phyloP scores from a whole-genome alignment of 352 stramenopile species.

The Hyaloperonospora brassicae region DNA sequence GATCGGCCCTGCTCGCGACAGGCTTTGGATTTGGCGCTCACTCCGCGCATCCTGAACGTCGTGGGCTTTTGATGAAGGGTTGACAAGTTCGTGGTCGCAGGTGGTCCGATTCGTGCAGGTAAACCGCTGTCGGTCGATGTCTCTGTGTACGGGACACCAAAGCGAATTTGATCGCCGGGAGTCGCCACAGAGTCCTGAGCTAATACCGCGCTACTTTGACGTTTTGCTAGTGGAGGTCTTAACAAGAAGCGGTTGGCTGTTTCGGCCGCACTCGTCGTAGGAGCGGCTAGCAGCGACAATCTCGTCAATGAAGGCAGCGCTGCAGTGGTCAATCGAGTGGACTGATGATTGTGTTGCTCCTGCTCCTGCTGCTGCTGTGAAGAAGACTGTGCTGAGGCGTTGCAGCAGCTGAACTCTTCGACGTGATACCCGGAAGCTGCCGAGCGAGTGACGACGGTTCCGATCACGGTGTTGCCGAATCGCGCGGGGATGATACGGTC shows the following conservation, averaged over 20 bases:
- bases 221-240: background rate
- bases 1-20: slow-evolving; percentile 47
- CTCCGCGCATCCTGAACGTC: slow-evolving; percentile 21
- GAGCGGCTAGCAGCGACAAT: slow-evolving; percentile 12
- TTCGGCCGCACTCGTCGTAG: slow-evolving; percentile 9
- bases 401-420: slow-evolving; percentile 4
- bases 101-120: slow-evolving; percentile 10
- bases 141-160: slow-evolving; percentile 2
- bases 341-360: too few species aligned
- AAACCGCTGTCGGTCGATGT: slow-evolving; percentile 7
- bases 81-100: slow-evolving; percentile 14
- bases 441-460: slow-evolving; percentile 19
- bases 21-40: slow-evolving; percentile 34
- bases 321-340: too few species aligned
- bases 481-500: slow-evolving; percentile 10
- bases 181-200: slow-evolving; percentile 2
- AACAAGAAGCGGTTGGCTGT: slow-evolving; percentile 6
- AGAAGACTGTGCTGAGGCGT: background rate
- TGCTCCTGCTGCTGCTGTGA: slow-evolving; percentile 7
- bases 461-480: slow-evolving; percentile 28
- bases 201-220: slow-evolving; percentile 6
- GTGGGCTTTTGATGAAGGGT: slow-evolving; percentile 2
- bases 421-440: slow-evolving; percentile 2
- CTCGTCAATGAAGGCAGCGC: slow-evolving; percentile 16
- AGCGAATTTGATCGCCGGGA: background rate